These are phyloP conservation scores for Acer negundo DNA, from an alignment of 345 rosid genomes.

Conservation along the genomic window DNA sequence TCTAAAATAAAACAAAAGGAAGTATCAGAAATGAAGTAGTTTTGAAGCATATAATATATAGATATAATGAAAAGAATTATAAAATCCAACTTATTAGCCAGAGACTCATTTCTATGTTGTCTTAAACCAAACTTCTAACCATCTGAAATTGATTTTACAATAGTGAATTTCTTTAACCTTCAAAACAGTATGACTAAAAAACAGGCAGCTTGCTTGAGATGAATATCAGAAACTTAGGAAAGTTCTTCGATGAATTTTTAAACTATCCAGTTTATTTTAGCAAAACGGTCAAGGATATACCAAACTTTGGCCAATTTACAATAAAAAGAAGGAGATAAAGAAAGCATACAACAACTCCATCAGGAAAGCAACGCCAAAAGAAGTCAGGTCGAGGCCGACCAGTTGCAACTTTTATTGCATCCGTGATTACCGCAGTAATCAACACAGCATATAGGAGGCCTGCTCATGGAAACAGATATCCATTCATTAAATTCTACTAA, in stretches of 20 bases:
- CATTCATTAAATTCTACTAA: not conserved
- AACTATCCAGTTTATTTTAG: not conserved
- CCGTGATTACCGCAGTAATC: slow-evolving; percentile 74
- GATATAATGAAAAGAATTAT: not conserved
- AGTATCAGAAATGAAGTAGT: not conserved
- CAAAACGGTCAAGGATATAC: not conserved
- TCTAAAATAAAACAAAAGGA: slow-evolving; percentile 22
- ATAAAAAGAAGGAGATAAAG: not conserved
- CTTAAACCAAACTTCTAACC: too few relatives aligned
- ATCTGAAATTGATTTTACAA: not conserved
- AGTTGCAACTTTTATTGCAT: slow-evolving; percentile 70
- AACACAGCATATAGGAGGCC: slow-evolving; percentile 65
- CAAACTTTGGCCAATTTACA: not conserved
- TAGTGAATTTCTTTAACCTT: not conserved
- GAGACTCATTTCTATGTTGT: too few relatives aligned
- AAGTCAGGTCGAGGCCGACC: slow-evolving; percentile 94
- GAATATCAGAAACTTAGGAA: not conserved
- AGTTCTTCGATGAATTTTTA: not conserved
- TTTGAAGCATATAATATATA: not conserved
- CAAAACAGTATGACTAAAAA: not conserved
- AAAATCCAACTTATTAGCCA: too few relatives aligned
- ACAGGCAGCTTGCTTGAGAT: not conserved
- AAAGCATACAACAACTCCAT: slow-evolving; percentile 59
- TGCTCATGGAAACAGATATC: slow-evolving; percentile 17
- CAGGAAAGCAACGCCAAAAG: slow-evolving; percentile 98